A percentile compares a stretch with the other conserved stretches of the same genome.
Conservation (phyloP, 805 yeast genomes). For the Tetrapisispora nanseiensis region DNA sequence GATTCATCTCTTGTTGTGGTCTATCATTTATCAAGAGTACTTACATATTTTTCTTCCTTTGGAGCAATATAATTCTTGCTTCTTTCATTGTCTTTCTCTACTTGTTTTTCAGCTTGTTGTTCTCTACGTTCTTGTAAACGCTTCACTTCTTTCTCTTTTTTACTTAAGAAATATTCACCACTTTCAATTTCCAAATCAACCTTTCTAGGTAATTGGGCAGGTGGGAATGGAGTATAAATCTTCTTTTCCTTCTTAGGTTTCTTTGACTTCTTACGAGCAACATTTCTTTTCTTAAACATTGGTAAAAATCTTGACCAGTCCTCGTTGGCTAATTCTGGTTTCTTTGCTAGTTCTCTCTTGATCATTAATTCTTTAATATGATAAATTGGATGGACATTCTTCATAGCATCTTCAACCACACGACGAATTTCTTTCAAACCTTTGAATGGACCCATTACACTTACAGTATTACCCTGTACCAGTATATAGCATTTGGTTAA, state of each 20-base stretch:
- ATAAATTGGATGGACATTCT: conserved; percentile 92
- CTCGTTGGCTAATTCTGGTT: conserved; percentile 90
- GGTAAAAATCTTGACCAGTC: conserved; percentile 97
- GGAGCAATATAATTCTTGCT: conserved; percentile 80
- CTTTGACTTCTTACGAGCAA: conserved; percentile 83
- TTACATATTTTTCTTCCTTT: conserved; percentile 53
- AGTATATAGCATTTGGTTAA: conserved; percentile 91
- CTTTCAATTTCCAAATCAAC: conserved; percentile 93
- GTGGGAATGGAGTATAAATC: conserved; percentile 98
- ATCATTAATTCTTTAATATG: conserved; percentile 97
- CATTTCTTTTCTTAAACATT: conserved; percentile 91
- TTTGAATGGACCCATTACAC: conserved; percentile 92
- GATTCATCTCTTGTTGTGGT: too few species aligned
- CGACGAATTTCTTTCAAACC: conserved; percentile 88
- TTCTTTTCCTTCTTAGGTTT: conserved; percentile 52
- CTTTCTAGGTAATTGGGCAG: conserved; percentile 93
- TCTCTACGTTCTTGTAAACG: conserved; percentile 68
- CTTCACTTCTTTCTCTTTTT: conserved; percentile 66
- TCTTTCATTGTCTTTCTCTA: conserved; percentile 57
- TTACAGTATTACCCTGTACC: conserved; percentile 95
- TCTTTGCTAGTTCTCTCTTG: conserved; percentile 86
- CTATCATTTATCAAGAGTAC: conserved; percentile 16
- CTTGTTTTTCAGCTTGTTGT: conserved; percentile 63
- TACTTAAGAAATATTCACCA: conserved; percentile 94
- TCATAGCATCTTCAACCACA: conserved; percentile 96